Percentiles rank a stretch among this genome's conserved stretches.
Evolutionary conservation across 1,284 basidiomycete genomes (phyloP).

Genomic region (Fomitopsis palustris): DNA sequence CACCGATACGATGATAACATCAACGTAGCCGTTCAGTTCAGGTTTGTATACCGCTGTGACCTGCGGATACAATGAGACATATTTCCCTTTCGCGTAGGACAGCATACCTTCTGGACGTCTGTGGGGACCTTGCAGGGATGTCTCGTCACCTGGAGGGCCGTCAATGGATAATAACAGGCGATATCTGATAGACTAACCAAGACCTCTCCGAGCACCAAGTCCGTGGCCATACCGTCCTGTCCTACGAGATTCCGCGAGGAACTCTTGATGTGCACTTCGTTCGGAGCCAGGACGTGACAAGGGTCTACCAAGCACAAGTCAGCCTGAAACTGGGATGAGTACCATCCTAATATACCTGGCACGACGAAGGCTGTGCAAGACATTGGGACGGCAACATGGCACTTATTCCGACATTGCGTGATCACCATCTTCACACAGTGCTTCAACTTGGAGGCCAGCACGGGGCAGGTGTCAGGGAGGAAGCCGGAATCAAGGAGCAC

Average conservation of each 20-base stretch:
- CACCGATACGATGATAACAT: conserved; percentile 39
- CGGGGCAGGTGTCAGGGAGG: conserved; percentile 25
- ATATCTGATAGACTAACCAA: conserved; percentile 27
- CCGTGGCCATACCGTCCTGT: conserved; percentile 24
- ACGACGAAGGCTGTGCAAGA: conserved; percentile 36
- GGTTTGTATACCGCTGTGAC: conserved; percentile 33
- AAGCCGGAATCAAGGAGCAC: conserved; percentile 36
- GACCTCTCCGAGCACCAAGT: conserved; percentile 34
- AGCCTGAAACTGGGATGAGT: too few species aligned
- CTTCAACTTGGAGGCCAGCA: conserved; percentile 32
- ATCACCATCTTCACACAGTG: conserved; percentile 24
- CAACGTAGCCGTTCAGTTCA: conserved; percentile 27
- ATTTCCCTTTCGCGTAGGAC: neutral
- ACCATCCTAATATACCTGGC: conserved; percentile 29
- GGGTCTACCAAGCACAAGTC: conserved; percentile 28
- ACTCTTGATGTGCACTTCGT: conserved; percentile 36
- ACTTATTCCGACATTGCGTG: conserved; percentile 4
- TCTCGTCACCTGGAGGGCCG: conserved; percentile 32
- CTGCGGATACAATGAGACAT: conserved; percentile 19
- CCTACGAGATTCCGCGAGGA: conserved; percentile 24
- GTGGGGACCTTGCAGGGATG: conserved; percentile 45
- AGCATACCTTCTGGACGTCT: conserved; percentile 40
- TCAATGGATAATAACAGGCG: neutral
- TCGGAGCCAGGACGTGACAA: conserved; percentile 29
- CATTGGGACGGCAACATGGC: conserved; percentile 26